Conservation (phyloP, 768 basidiomycete genomes). For the Strobilomyces dryophilus region DNA sequence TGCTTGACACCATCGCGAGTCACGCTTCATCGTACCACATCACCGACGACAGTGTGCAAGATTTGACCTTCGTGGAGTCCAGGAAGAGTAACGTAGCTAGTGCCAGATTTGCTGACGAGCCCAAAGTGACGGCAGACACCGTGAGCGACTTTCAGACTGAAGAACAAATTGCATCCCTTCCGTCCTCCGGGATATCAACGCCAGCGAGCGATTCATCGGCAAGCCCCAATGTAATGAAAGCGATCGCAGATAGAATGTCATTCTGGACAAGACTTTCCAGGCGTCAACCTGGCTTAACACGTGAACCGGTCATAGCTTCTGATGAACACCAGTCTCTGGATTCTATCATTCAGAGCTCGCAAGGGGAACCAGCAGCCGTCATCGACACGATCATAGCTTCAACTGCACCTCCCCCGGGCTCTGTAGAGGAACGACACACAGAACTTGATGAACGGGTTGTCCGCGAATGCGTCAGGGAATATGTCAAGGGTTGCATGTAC, state of each 20-base stretch:
- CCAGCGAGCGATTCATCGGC: conserved; percentile 41
- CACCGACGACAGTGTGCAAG: conserved; percentile 22
- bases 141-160: neutral
- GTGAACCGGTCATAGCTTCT: conserved; percentile 7
- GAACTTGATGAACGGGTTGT: conserved; percentile 85
- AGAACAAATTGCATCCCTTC: conserved; percentile 16
- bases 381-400: conserved; percentile 55
- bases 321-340: conserved; percentile 28
- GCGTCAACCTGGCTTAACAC: conserved; percentile 30
- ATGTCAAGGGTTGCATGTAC: conserved; percentile 84
- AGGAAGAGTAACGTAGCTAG: conserved; percentile 25
- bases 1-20: conserved; percentile 49
- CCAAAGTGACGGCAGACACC: conserved; percentile 32
- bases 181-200: conserved; percentile 51
- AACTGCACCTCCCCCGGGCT: conserved; percentile 58
- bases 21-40: conserved; percentile 49
- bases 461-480: conserved; percentile 72
- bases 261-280: conserved; percentile 70
- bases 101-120: conserved; percentile 52
- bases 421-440: conserved; percentile 60
- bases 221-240: conserved; percentile 55
- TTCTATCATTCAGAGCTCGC: conserved; percentile 41
- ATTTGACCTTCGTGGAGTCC: conserved; percentile 13
- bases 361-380: conserved; percentile 48
- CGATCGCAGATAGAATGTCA: conserved; percentile 61